Base-by-base conservation (phyloP, 2,329 filamentous ascomycete genomes). In the Coniochaeta sp. region DNA sequence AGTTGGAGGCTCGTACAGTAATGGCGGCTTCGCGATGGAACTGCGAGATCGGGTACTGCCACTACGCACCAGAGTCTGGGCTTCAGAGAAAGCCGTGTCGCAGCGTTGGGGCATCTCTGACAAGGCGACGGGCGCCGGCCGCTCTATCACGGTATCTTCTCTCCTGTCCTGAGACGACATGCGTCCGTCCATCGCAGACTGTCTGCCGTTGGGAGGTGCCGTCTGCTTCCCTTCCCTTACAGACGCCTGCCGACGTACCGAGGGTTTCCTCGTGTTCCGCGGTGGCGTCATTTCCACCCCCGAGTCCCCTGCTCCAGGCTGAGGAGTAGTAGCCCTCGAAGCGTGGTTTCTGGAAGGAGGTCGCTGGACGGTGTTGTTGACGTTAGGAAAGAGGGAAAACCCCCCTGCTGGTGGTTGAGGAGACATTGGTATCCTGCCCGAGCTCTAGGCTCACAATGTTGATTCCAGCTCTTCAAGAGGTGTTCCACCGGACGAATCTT, bases 321-420 rank as follows among this genome's bases (percentile, higher is more conserved):
- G 73, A 0, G 76, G 75, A 11, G 75, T 74, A 7, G 69, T 62
- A 3, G 74, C 71, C 61, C 73, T 66, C 59, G 76, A 71, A 1
- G 73, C 73, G 57, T 78, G 77, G 62, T 73, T 79, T 63, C 79
- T 71, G 26, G 76, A 74, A 58, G 76, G 74, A 22, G 77, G 73
- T 61, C 75, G 58, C 68, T 50, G 44, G 19, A 16, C 22, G 22
- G 70, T 67, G 64, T 71, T 79, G 24, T 81, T 77, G 64, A n/a
- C n/a, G n/a, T 76, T 84, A 31, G 82, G 82, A 66, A 85, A 85
- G 62, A 85, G 77, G 62, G 82, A 85, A 70, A 85, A 83, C 62
- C 79, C 78, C 69, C 77, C 69, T 60, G 73, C 74, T 60, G 71
- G 68, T n/a, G 66, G 52, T 34, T 33, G 52, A n/a, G 44, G 44